These are phyloP conservation scores for Phytophthora pseudosyringae DNA, from an alignment of 352 stramenopile species.

Conservation along the genomic window DNA sequence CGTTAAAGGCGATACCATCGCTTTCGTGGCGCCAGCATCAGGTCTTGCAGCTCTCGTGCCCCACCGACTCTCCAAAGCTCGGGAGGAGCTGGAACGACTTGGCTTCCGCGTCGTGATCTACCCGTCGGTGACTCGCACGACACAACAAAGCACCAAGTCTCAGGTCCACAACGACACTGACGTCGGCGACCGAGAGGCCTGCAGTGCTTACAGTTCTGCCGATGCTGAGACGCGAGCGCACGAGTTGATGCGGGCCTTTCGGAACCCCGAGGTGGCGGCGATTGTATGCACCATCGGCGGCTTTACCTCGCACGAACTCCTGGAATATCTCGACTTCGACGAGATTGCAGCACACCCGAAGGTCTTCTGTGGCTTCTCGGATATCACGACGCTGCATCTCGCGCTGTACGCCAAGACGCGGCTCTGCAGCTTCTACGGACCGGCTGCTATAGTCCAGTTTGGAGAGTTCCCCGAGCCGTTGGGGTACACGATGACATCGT, in stretches of 20 bases:
- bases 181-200: conserved; percentile 13
- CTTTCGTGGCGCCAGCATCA: conserved; percentile 58
- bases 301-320: conserved; percentile 63
- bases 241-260: conserved; percentile 65
- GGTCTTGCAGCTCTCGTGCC: conserved; percentile 48
- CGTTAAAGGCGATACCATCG: conserved; percentile 48
- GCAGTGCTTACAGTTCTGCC: conserved; percentile 52
- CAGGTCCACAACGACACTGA: conserved; percentile 12
- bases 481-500: conserved; percentile 52
- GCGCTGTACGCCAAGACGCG: conserved; percentile 49
- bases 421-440: conserved; percentile 69
- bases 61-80: conserved; percentile 52
- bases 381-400: conserved; percentile 70
- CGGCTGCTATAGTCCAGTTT: conserved; percentile 61
- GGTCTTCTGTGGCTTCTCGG: conserved; percentile 66
- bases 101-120: conserved; percentile 61
- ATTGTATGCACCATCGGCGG: conserved; percentile 69
- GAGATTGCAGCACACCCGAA: conserved; percentile 48
- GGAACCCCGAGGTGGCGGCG: conserved; percentile 41
- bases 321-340: conserved; percentile 70
- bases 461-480: conserved; percentile 60
- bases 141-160: conserved; percentile 39
- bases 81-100: conserved; percentile 34
- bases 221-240: conserved; percentile 46
- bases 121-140: conserved; percentile 39